Evolutionary conservation across 2,329 filamentous ascomycete genomes (phyloP).

Genomic region (Dothideomycetes sp.): DNA sequence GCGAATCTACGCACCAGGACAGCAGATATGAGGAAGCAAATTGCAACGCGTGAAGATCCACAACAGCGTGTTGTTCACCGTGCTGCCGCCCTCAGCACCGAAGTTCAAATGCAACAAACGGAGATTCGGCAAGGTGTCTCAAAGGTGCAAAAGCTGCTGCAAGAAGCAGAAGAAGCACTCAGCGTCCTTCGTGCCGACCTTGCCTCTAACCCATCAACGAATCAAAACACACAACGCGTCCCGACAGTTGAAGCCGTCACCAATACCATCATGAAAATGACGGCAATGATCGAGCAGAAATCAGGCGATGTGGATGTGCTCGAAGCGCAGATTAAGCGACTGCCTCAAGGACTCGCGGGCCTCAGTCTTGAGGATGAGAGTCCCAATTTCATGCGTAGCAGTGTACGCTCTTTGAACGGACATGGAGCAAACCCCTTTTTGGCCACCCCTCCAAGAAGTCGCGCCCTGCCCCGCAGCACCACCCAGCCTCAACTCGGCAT

Average conservation of each 20-base stretch:
- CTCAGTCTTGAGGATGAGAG: constrained; percentile 19
- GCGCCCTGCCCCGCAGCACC: constrained; percentile 26
- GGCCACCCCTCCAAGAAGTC: constrained; percentile 14
- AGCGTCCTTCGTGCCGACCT: constrained; percentile 71
- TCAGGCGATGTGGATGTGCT: constrained; percentile 84
- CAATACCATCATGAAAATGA: constrained; percentile 88
- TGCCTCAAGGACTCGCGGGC: constrained; percentile 29
- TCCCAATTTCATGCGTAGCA: constrained; percentile 21
- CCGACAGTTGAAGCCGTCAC: constrained; percentile 89
- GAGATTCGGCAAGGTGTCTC: constrained; percentile 70
- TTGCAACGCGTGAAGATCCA: constrained; percentile 59
- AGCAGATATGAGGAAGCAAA: constrained; percentile 66
- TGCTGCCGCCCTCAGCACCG: constrained; percentile 66
- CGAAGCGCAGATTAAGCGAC: constrained; percentile 71
- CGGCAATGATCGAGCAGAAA: constrained; percentile 79
- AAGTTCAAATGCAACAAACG: constrained; percentile 73
- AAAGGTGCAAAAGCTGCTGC: constrained; percentile 61
- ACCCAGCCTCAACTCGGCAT: constrained; percentile 23
- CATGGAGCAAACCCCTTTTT: no score
- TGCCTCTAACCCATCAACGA: constrained; percentile 36
- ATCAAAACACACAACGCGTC: constrained; percentile 41
- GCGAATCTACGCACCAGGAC: constrained; percentile 63
- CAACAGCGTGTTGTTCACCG: constrained; percentile 53
- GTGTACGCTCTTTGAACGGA: constrained; percentile 14
- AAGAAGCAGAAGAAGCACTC: constrained; percentile 68